Evolutionary conservation across 2,329 filamentous ascomycete species (phyloP).

Genomic region (Leptodontidium sp.): DNA sequence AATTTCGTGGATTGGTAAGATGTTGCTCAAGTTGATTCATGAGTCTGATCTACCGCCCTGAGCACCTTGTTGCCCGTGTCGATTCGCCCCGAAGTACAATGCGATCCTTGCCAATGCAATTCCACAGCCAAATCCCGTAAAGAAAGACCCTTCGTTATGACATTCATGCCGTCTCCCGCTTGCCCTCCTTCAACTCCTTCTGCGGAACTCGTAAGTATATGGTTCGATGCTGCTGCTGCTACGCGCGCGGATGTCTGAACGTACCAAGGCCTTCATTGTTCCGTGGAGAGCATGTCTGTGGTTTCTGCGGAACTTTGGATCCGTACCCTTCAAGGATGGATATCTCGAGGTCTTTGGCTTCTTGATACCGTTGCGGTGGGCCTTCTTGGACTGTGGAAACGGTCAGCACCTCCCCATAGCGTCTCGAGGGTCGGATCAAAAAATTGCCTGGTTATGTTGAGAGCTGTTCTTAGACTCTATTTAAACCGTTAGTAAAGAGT

Average conservation of each 20-base stretch:
- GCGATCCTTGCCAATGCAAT: constrained; percentile 41
- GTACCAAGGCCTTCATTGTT: constrained; percentile 96
- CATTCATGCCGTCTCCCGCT: constrained; percentile 83
- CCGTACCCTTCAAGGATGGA: constrained; percentile 97
- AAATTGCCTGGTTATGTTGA: constrained; percentile 36
- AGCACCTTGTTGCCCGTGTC: constrained; percentile 36
- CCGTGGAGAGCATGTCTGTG: constrained; percentile 99
- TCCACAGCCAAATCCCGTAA: constrained; percentile 42
- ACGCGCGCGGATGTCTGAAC: constrained; percentile 49
- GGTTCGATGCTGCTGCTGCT: not conserved
- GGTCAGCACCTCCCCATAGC: constrained; percentile 20
- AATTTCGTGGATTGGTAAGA: constrained; percentile 31
- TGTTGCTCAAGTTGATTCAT: constrained; percentile 43
- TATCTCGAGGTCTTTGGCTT: constrained; percentile 99
- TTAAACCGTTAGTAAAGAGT: constrained; percentile 14
- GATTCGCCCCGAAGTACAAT: constrained; percentile 38
- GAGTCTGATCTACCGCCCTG: constrained; percentile 42
- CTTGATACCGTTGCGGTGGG: constrained; percentile 99
- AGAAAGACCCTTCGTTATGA: constrained; percentile 38
- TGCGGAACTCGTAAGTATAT: constrained; percentile 52
- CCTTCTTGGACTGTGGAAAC: constrained; percentile 87
- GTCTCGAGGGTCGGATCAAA: not conserved
- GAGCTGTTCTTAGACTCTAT: constrained; percentile 32
- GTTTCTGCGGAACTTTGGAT: constrained; percentile 99
- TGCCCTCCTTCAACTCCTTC: constrained; percentile 98